Evolutionary conservation across 495 filamentous ascomycete genomes (phyloP).

Genomic region (Neurospora sp.): DNA sequence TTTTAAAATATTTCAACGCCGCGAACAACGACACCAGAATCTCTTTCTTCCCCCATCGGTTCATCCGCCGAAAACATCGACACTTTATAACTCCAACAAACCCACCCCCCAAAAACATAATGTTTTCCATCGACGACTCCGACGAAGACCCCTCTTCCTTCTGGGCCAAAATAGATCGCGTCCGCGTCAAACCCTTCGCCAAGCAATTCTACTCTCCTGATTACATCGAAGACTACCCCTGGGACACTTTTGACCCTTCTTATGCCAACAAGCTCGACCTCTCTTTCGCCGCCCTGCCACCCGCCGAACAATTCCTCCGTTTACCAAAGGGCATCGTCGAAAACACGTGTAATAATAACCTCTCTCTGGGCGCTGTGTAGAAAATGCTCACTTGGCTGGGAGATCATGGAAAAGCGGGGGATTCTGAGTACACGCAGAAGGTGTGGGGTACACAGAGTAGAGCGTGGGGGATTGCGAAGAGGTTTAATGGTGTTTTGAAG

Average conservation of each 20-base stretch:
- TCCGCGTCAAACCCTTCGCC: background rate
- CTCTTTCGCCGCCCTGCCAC: background rate
- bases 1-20: background rate
- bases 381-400: background rate
- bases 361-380: accelerated
- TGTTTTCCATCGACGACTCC: background rate
- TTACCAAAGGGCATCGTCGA: background rate
- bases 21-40: background rate
- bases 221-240: background rate
- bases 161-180: background rate
- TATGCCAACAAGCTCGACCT: background rate
- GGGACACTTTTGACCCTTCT: background rate
- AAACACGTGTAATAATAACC: background rate
- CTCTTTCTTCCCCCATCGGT: background rate
- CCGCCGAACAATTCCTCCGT: background rate
- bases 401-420: accelerated
- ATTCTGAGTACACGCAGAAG: accelerated
- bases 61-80: background rate
- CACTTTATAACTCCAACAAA: background rate
- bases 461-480: background rate
- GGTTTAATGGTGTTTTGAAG: background rate
- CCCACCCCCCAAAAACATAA: background rate
- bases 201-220: background rate
- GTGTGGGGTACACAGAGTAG: background rate
- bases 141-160: background rate